phyloP scores from a whole-genome alignment of 2,329 filamentous ascomycete species.

The Pseudocercospora musae region DNA sequence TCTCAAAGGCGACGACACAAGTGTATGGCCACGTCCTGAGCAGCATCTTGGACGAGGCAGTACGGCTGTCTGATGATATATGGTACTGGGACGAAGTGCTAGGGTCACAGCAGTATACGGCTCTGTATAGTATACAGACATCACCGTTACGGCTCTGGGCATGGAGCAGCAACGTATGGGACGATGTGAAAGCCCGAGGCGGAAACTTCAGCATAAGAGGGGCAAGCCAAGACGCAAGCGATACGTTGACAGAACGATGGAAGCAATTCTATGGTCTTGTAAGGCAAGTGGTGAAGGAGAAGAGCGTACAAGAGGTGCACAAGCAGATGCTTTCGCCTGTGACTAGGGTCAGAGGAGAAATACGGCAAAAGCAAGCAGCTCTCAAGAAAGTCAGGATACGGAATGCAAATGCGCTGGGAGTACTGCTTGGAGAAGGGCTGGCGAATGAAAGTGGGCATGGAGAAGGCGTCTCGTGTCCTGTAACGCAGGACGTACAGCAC shows the following conservation, averaged over 20 bases:
- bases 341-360: constrained; percentile 70
- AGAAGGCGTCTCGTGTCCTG: constrained; percentile 32
- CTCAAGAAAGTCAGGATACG: constrained; percentile 72
- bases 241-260: constrained; percentile 31
- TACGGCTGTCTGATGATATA: constrained; percentile 79
- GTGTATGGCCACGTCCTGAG: constrained; percentile 78
- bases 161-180: constrained; percentile 68
- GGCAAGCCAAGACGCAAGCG: constrained; percentile 31
- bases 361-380: constrained; percentile 67
- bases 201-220: constrained; percentile 27
- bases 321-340: constrained; percentile 73
- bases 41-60: constrained; percentile 75
- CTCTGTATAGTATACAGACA: constrained; percentile 81
- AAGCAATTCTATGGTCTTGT: constrained; percentile 73
- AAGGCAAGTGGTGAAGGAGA: constrained; percentile 68
- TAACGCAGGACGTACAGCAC: constrained; percentile 32
- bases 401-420: constrained; percentile 80
- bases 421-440: constrained; percentile 82
- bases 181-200: constrained; percentile 51
- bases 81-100: constrained; percentile 95
- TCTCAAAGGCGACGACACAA: constrained; percentile 90
- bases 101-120: constrained; percentile 72
- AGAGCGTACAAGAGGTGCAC: constrained; percentile 68
- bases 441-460: constrained; percentile 49
- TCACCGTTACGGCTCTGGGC: constrained; percentile 72